Evolutionary conservation across 345 rosid species (phyloP), one percentile per base, ranked within the genome.

Genomic region (Triadica sebifera): DNA sequence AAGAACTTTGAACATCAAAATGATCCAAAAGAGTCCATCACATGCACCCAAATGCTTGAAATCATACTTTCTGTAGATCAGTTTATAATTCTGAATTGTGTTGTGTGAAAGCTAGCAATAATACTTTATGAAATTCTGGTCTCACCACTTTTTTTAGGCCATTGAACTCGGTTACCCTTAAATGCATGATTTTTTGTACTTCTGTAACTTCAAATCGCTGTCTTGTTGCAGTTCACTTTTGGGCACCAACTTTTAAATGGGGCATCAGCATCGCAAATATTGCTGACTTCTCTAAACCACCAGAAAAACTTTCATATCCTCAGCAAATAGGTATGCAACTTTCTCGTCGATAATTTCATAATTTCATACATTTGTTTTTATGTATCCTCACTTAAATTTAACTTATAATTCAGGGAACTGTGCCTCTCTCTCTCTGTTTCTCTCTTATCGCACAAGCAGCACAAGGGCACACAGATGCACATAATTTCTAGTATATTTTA

Each of bases 231-330:
- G 98, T 94, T 86, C 97, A 91, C 79, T 93, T 93, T 74, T 93
- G 97, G 96, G 98, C 96, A 6, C 98, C 98, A 3, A 90, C 97
- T 4, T 93, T 93, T 66, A 93, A 93, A 77, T 91, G 98, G 98
- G 97, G 97, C 46, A 91, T 93, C 80, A 91, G 92, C 83, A 87
- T 90, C 46, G 98, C 97, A 60, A 93, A 91, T 75, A 29, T 93
- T 69, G 98, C 93, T 1, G 98, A 93, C 83, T 93, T 89, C 66
- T 15, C 90, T 49, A 90, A 91, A 79, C 97, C 92, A 15, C 91
- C 96, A 0, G 98, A 93, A 65, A 88, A 90, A 6, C 88, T 93
- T 72, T 93, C 98, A 24, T 91, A 91, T 74, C 97, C 97, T 76
- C 98, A 93, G 78, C 98, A 90, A 81, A 76, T 88, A 39, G 97